phyloP scores from a whole-genome alignment of 2,329 filamentous ascomycete species.

The Huntiella bhutanensis region DNA sequence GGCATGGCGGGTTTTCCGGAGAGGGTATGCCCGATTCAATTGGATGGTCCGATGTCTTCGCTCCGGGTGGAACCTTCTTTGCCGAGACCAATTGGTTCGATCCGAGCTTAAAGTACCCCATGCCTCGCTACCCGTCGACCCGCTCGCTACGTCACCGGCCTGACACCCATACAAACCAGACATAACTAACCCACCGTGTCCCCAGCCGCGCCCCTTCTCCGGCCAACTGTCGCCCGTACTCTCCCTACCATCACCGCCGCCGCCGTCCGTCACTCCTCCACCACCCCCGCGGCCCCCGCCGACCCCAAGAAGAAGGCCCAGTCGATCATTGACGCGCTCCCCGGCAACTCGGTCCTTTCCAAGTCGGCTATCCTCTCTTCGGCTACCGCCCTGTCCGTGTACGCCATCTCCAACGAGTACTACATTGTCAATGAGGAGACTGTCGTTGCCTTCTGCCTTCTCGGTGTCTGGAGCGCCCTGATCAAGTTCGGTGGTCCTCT shows the following conservation, averaged over 20 bases:
- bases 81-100: not conserved
- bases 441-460: constrained; percentile 77
- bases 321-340: constrained; percentile 82
- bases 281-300: constrained; percentile 59
- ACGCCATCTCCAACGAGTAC: constrained; percentile 97
- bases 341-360: constrained; percentile 78
- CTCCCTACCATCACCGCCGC: constrained; percentile 56
- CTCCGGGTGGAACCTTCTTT: not conserved
- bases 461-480: constrained; percentile 80
- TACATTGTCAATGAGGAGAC: constrained; percentile 99
- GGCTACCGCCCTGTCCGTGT: constrained; percentile 73
- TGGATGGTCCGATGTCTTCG: too few species aligned
- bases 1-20: too few species aligned
- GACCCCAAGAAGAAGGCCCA: constrained; percentile 94
- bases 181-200: too few species aligned
- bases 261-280: constrained; percentile 33
- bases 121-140: not conserved
- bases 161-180: not conserved
- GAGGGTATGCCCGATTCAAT: too few species aligned
- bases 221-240: constrained; percentile 56
- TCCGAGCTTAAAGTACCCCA: not conserved
- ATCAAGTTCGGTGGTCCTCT: constrained; percentile 85
- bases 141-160: not conserved
- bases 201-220: constrained; percentile 74
- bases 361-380: constrained; percentile 96